phyloP scores from a whole-genome alignment of 2,329 filamentous ascomycete genomes.

The Diaporthe vexans region DNA sequence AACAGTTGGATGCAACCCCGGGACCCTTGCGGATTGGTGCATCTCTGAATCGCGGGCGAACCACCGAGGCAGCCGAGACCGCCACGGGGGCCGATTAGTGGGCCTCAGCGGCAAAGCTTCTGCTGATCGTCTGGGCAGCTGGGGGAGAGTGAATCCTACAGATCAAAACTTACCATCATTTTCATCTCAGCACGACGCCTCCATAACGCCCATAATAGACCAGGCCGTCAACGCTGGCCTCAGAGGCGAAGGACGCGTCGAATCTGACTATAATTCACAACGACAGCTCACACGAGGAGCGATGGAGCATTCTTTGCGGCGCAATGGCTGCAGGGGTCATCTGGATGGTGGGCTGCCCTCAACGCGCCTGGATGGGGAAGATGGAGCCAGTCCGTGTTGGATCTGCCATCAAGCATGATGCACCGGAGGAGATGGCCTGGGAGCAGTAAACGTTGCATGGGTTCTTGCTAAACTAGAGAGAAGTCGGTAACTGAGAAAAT shows the following conservation, averaged over 20 bases:
- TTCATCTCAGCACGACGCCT: background rate
- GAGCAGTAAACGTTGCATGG: background rate
- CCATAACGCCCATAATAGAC: background rate
- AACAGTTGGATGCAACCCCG: constrained; percentile 23
- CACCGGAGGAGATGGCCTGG: too few relatives aligned
- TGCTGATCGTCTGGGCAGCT: constrained; percentile 5
- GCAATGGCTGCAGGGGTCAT: background rate
- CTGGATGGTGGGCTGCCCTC: background rate
- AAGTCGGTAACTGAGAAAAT: background rate
- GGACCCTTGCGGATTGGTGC: constrained; percentile 13
- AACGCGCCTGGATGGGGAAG: background rate
- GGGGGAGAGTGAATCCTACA: background rate
- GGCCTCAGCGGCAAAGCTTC: constrained; percentile 24
- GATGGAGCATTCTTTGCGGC: background rate
- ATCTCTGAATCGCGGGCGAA: constrained; percentile 16
- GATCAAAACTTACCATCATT: background rate
- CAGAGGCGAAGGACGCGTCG: background rate
- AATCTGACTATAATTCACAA: too few relatives aligned
- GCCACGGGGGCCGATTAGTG: constrained; percentile 25
- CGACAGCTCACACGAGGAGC: background rate
- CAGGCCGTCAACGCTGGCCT: background rate
- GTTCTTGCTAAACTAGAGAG: background rate
- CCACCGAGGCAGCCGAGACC: constrained; percentile 22
- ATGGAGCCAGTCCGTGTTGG: background rate
- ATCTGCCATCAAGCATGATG: background rate